These are phyloP conservation scores for Phoma sp. DNA, from an alignment of 2,329 filamentous ascomycete genomes.

Conservation along the genomic window DNA sequence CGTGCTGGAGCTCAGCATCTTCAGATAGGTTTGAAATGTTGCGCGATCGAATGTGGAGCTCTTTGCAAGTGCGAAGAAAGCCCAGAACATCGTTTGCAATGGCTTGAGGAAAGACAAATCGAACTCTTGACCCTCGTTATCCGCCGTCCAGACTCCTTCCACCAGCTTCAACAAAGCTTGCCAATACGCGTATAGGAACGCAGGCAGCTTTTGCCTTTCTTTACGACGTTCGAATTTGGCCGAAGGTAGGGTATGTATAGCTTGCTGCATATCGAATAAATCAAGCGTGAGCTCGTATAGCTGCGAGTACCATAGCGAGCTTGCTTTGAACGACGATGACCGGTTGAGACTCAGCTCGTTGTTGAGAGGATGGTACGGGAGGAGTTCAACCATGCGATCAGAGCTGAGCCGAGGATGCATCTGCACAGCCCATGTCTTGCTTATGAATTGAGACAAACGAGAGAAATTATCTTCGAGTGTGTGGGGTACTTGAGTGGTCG, in stretches of 20 bases:
- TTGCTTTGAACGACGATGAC: conserved; percentile 12
- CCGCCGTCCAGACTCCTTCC: conserved; percentile 20
- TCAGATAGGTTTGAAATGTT: conserved; percentile 61
- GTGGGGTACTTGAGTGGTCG: not conserved
- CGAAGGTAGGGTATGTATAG: conserved; percentile 35
- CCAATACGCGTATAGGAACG: conserved; percentile 38
- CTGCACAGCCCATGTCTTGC: conserved; percentile 27
- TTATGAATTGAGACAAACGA: conserved; percentile 44
- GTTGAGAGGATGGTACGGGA: conserved; percentile 54
- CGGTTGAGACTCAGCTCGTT: conserved; percentile 52
- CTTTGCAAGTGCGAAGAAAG: conserved; percentile 54
- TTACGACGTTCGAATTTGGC: conserved; percentile 43
- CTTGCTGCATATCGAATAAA: conserved; percentile 40
- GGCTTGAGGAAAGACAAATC: conserved; percentile 31
- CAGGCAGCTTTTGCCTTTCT: conserved; percentile 45
- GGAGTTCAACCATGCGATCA: conserved; percentile 25
- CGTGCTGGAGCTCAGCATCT: conserved; percentile 37
- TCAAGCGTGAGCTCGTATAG: conserved; percentile 41
- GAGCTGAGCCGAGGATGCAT: conserved; percentile 8
- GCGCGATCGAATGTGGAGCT: conserved; percentile 57
- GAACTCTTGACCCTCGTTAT: conserved; percentile 16
- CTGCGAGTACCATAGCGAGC: conserved; percentile 27
- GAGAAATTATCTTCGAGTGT: conserved; percentile 8
- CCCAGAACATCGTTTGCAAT: conserved; percentile 54
- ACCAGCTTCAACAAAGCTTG: conserved; percentile 26